Evolutionary conservation across 106 monocot genomes (phyloP).

Genomic region (Amphibolis antarctica): DNA sequence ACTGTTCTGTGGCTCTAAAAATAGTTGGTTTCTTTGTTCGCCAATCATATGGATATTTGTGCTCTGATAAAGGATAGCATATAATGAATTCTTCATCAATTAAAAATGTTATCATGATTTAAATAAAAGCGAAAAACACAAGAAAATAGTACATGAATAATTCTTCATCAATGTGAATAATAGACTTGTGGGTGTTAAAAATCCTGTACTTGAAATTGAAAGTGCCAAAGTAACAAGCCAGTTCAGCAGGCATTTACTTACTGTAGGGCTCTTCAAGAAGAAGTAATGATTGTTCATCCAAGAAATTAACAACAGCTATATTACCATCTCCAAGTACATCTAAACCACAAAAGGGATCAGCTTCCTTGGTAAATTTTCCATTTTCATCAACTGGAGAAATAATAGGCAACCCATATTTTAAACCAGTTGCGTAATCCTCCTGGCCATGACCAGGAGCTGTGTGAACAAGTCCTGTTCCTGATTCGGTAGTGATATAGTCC

Average conservation of each 20-base stretch:
- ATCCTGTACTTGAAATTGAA: neutral
- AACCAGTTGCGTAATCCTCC: constrained; percentile 82
- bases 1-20: constrained; percentile 95
- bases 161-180: neutral
- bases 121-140: neutral
- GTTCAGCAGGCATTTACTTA: constrained; percentile 30
- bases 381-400: constrained; percentile 89
- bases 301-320: constrained; percentile 52
- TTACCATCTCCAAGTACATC: constrained; percentile 84
- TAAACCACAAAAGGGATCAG: constrained; percentile 65
- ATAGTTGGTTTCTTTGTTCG: constrained; percentile 99
- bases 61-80: constrained; percentile 30
- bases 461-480: constrained; percentile 99
- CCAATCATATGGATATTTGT: constrained; percentile 99
- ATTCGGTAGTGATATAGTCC: constrained; percentile 89
- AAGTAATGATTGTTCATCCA: constrained; percentile 56
- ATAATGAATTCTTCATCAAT: neutral
- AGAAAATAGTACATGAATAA: neutral
- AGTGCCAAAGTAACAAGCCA: neutral
- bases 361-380: constrained; percentile 90
- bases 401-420: constrained; percentile 89
- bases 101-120: neutral
- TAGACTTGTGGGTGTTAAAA: neutral
- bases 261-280: constrained; percentile 85
- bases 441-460: constrained; percentile 99